Percentiles rank a stretch among this genome's conserved stretches.
Evolutionary conservation across 306 rosid genomes (phyloP).

Genomic region (Dicorynia guianensis): DNA sequence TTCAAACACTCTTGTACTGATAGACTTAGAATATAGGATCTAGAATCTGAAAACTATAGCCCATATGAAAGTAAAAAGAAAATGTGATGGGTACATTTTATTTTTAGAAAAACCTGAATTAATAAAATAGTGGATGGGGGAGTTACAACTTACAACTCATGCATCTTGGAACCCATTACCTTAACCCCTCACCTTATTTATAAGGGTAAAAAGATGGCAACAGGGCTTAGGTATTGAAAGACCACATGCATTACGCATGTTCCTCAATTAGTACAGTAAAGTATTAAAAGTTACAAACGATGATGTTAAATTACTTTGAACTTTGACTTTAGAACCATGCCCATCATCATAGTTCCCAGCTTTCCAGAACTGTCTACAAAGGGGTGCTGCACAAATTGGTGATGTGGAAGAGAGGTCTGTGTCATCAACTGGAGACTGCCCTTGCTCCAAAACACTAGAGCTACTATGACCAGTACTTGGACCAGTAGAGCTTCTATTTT

Average conservation of each 20-base stretch:
- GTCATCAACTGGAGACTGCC: constrained; percentile 66
- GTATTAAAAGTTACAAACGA: constrained; percentile 15
- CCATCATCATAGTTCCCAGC: constrained; percentile 78
- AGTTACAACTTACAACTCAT: background rate
- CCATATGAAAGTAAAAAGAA: background rate
- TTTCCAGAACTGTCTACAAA: constrained; percentile 90
- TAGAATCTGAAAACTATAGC: constrained; percentile 29
- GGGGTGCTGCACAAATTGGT: constrained; percentile 64
- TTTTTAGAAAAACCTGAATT: constrained; percentile 12
- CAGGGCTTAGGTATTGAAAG: background rate
- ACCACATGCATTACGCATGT: constrained; percentile 21
- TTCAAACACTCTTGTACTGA: constrained; percentile 16
- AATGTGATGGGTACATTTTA: constrained; percentile 3
- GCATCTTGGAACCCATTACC: constrained; percentile 22
- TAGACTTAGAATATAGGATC: constrained; percentile 14
- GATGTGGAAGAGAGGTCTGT: constrained; percentile 61
- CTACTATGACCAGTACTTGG: constrained; percentile 66
- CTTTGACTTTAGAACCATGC: constrained; percentile 55
- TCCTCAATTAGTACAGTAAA: constrained; percentile 34
- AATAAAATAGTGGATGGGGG: background rate
- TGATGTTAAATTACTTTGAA: constrained; percentile 63
- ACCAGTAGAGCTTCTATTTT: constrained; percentile 59
- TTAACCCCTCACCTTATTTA: background rate
- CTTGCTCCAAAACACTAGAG: constrained; percentile 77
- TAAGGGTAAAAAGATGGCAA: background rate